Conservation (phyloP, 2,329 filamentous ascomycete genomes). For the Aspergillus novofumigatus region DNA sequence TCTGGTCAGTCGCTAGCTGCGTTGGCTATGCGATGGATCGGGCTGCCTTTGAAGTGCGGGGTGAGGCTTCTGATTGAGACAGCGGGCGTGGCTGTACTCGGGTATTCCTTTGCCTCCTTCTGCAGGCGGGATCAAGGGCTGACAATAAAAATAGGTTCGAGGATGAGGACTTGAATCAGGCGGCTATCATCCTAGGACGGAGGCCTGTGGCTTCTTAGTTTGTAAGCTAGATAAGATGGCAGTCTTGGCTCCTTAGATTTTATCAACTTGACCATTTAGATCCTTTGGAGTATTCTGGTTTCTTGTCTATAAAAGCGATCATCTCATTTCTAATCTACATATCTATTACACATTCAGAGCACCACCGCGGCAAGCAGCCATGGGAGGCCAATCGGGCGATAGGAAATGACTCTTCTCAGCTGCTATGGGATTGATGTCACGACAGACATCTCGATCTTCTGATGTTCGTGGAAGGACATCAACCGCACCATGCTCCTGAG, state of each 20-base stretch:
- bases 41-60: slow-evolving; percentile 6
- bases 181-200: slow-evolving; percentile 8
- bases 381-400: background rate
- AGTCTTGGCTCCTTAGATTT: background rate
- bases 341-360: background rate
- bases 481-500: background rate
- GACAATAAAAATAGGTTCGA: slow-evolving; percentile 9
- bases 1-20: slow-evolving; percentile 15
- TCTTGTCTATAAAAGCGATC: background rate
- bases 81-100: slow-evolving; percentile 13
- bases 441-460: background rate
- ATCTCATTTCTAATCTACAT: background rate
- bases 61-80: slow-evolving; percentile 14
- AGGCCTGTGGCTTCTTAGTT: background rate
- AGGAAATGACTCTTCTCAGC: background rate
- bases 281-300: background rate
- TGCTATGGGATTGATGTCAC: slow-evolving; percentile 6
- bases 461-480: background rate
- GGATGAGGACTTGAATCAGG: slow-evolving; percentile 7
- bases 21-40: slow-evolving; percentile 14
- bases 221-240: background rate
- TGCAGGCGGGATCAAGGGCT: background rate
- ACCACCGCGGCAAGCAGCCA: background rate
- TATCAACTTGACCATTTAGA: background rate
- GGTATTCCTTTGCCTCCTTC: slow-evolving; percentile 6